phyloP scores from a whole-genome alignment of 2,329 filamentous ascomycete genomes.

The Diaporthe amygdali region DNA sequence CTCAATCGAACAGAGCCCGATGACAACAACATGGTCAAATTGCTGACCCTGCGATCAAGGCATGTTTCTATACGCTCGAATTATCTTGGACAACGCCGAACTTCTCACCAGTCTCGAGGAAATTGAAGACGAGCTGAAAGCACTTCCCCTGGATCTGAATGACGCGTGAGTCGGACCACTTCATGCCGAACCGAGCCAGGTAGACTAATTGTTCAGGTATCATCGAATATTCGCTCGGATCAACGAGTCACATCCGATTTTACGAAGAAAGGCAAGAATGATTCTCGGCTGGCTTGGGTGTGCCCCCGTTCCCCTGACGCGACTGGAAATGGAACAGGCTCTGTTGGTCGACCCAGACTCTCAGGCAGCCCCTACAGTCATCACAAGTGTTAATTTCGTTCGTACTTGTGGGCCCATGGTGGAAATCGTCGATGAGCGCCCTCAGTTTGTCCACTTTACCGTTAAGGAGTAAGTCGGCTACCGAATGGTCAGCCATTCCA shows the following conservation, averaged over 20 bases:
- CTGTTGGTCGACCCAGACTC: slow-evolving; percentile 1
- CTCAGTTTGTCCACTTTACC: slow-evolving; percentile 40
- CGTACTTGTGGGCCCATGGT: slow-evolving; percentile 36
- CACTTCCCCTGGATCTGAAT: slow-evolving; percentile 35
- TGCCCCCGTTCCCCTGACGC: slow-evolving; percentile 28
- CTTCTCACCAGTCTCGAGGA: slow-evolving; percentile 26
- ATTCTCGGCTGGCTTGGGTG: slow-evolving; percentile 32
- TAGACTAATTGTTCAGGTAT: slow-evolving; percentile 13
- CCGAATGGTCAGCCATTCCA: not conserved
- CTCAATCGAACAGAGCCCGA: not conserved
- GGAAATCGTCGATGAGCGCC: slow-evolving; percentile 33
- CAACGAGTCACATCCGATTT: slow-evolving; percentile 11
- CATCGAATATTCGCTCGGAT: slow-evolving; percentile 22
- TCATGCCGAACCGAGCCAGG: not conserved
- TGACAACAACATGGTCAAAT: not conserved
- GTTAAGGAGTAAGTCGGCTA: slow-evolving; percentile 32
- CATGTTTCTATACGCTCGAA: slow-evolving; percentile 39
- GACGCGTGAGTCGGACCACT: slow-evolving; percentile 33
- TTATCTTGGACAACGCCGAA: slow-evolving; percentile 32
- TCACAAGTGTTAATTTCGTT: slow-evolving; percentile 26
- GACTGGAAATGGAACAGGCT: slow-evolving; percentile 26
- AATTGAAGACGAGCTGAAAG: slow-evolving; percentile 33
- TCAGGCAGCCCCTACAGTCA: not conserved
- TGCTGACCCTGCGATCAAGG: slow-evolving; percentile 26
- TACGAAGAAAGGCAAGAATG: slow-evolving; percentile 19